Conservation (phyloP, 2,329 filamentous ascomycete species). For the Alternaria rosae region DNA sequence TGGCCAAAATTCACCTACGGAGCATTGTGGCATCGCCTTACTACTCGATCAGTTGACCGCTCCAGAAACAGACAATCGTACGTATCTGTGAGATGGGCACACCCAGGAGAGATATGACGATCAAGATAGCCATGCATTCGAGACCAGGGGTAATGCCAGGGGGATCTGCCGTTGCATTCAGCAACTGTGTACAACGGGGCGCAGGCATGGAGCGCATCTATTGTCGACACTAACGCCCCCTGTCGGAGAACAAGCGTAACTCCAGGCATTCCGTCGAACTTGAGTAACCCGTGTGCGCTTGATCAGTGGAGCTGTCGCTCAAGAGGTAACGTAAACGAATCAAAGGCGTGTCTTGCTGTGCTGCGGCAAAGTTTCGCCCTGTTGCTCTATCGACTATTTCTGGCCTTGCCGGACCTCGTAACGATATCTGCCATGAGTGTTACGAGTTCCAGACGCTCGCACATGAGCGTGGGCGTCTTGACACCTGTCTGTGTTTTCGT, state of each 20-base stretch:
- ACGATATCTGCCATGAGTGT: not conserved
- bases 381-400: not conserved
- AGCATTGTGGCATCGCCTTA: not conserved
- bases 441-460: not conserved
- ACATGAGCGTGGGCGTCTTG: not conserved
- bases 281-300: not conserved
- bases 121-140: not conserved
- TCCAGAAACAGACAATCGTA: not conserved
- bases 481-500: not conserved
- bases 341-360: not conserved
- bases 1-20: not conserved
- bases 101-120: not conserved
- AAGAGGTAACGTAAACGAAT: not conserved
- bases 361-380: not conserved
- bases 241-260: not conserved
- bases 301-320: not conserved
- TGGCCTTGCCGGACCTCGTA: not conserved
- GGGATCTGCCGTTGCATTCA: not conserved
- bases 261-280: not conserved
- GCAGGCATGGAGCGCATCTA: not conserved
- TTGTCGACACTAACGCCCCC: not conserved
- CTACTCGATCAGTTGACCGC: not conserved
- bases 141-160: not conserved
- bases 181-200: not conserved
- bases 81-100: not conserved